phyloP scores from a whole-genome alignment of 108 stramenopile species.

The Nitzschia putrida region DNA sequence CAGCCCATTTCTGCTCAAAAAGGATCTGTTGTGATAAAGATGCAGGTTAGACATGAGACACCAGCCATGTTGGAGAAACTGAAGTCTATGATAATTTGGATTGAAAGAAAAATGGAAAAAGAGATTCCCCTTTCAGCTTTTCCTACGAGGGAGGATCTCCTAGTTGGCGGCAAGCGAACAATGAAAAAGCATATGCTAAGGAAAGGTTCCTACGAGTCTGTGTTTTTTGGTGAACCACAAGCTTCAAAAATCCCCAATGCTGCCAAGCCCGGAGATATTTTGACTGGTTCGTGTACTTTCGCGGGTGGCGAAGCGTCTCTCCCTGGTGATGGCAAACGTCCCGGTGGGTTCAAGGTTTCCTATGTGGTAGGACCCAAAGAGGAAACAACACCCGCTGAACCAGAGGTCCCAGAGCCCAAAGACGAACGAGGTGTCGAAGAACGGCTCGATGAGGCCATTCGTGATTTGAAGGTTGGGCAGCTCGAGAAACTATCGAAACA shows the following conservation, averaged over 20 bases:
- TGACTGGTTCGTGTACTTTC: constrained; percentile 32
- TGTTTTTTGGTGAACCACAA: constrained; percentile 46
- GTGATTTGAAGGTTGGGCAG: constrained; percentile 39
- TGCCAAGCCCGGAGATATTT: constrained; percentile 45
- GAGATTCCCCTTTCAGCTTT: constrained; percentile 40
- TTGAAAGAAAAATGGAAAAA: constrained; percentile 50
- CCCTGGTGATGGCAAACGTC: constrained; percentile 53
- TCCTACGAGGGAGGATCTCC: constrained; percentile 33
- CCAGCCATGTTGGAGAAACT: constrained; percentile 44
- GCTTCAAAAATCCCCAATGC: constrained; percentile 39
- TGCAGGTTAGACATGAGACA: constrained; percentile 50
- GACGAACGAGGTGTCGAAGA: constrained; percentile 49
- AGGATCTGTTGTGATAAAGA: constrained; percentile 40
- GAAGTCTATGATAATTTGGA: constrained; percentile 45
- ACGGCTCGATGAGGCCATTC: constrained; percentile 50
- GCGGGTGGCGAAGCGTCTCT: constrained; percentile 26
- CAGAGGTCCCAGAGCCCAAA: constrained; percentile 31
- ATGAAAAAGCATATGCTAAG: constrained; percentile 42
- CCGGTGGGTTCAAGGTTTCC: constrained; percentile 43
- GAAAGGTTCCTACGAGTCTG: constrained; percentile 26
- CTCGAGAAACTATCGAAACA: constrained; percentile 38
- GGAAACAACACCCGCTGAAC: constrained; percentile 23
- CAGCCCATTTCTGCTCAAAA: constrained; percentile 44
- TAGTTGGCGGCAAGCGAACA: constrained; percentile 32
- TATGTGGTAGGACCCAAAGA: constrained; percentile 43